Conservation (phyloP, 352 stramenopile genomes). For the Globisporangium mamillatum region DNA sequence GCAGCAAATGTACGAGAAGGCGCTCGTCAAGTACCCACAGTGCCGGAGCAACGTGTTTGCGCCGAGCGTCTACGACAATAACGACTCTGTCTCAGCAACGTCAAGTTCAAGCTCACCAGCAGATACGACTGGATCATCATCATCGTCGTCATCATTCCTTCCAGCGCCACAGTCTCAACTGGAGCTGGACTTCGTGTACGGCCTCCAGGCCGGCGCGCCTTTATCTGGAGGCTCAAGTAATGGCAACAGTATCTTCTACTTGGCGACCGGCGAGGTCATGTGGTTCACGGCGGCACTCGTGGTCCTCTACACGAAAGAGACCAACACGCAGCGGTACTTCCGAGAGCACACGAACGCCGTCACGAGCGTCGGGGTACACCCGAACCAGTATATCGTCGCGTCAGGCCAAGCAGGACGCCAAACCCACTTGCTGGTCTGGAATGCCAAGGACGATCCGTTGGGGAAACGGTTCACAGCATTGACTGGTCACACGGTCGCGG, state of each 20-base stretch:
- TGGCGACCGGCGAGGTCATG: slow-evolving; percentile 56
- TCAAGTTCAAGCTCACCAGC: not conserved
- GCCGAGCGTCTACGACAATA: slow-evolving; percentile 46
- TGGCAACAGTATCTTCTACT: slow-evolving; percentile 49
- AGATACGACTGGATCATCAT: not conserved
- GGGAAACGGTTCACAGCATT: slow-evolving; percentile 54
- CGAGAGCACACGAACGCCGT: slow-evolving; percentile 60
- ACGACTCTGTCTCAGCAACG: not conserved
- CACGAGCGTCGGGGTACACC: slow-evolving; percentile 50
- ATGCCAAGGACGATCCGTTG: slow-evolving; percentile 53
- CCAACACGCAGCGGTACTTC: slow-evolving; percentile 55
- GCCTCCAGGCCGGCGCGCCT: slow-evolving; percentile 37
- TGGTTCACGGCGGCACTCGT: slow-evolving; percentile 63
- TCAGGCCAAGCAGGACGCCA: slow-evolving; percentile 58
- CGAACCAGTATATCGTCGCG: slow-evolving; percentile 56
- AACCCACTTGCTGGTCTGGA: slow-evolving; percentile 66
- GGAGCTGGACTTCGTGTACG: slow-evolving; percentile 63
- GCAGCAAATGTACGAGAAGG: slow-evolving; percentile 61
- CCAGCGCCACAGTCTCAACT: slow-evolving; percentile 36
- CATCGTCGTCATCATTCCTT: not conserved
- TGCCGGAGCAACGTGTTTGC: slow-evolving; percentile 68
- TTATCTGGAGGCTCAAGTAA: slow-evolving; percentile 25
- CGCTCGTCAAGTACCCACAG: slow-evolving; percentile 58
- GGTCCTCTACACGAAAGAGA: slow-evolving; percentile 53
- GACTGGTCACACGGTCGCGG: slow-evolving; percentile 48